A percentile compares a stretch with the other conserved stretches of the same genome.
Conservation (phyloP, 148 eudicot genomes). For the Spergularia bocconei region DNA sequence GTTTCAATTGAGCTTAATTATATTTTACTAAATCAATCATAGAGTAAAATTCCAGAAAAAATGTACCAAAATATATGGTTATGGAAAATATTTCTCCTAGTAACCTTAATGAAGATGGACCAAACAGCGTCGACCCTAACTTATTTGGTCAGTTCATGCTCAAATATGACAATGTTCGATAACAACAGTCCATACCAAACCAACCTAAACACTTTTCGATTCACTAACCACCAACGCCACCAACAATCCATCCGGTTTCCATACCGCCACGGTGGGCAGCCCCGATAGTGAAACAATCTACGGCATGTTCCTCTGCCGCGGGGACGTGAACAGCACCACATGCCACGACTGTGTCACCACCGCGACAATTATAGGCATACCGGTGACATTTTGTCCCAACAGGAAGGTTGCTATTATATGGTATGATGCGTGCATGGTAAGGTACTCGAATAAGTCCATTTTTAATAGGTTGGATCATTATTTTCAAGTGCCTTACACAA, state of each 20-base stretch:
- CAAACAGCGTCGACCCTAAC: neutral
- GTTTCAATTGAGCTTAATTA: too few species aligned
- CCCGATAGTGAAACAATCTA: conserved; percentile 15
- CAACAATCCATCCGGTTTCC: conserved; percentile 32
- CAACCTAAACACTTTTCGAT: conserved; percentile 41
- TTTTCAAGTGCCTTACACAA: neutral
- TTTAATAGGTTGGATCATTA: neutral
- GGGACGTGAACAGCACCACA: conserved; percentile 13
- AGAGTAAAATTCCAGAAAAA: neutral
- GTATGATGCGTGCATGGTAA: conserved; percentile 37
- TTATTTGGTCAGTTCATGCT: neutral
- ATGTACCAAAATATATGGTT: neutral
- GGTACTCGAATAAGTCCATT: conserved; percentile 34
- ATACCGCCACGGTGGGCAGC: conserved; percentile 25
- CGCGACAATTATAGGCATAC: conserved; percentile 17
- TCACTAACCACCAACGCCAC: conserved; percentile 37
- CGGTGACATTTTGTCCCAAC: conserved; percentile 25
- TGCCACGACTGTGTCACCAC: conserved; percentile 29
- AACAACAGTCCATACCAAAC: conserved; percentile 30
- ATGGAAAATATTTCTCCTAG: neutral
- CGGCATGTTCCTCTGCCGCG: conserved; percentile 39
- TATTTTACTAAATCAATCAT: too few species aligned
- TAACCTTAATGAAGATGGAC: neutral
- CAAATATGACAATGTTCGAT: conserved; percentile 31
- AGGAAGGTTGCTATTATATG: conserved; percentile 24